These are phyloP conservation scores for Panicum miliaceum DNA, from an alignment of 176 grass and related monocot species.

Conservation along the genomic window DNA sequence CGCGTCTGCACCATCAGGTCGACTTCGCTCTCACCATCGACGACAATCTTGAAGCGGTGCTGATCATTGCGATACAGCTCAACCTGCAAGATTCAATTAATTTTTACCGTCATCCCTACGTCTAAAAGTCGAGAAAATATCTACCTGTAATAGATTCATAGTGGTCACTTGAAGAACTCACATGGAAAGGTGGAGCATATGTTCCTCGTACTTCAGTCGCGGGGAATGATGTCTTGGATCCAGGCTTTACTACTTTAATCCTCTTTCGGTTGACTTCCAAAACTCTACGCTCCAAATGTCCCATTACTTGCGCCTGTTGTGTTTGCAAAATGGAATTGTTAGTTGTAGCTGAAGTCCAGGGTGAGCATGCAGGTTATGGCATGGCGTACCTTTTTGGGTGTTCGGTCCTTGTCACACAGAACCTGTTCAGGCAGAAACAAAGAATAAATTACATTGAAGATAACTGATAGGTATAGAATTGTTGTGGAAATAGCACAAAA, in stretches of 20 bases:
- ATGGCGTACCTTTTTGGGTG: constrained; percentile 66
- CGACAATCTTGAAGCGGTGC: constrained; percentile 90
- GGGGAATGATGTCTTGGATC: constrained; percentile 92
- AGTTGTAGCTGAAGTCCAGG: constrained; percentile 8
- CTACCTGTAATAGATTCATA: not conserved
- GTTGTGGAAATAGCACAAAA: constrained; percentile 5
- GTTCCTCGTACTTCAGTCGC: constrained; percentile 78
- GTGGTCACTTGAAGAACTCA: constrained; percentile 39
- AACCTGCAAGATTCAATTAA: constrained; percentile 60
- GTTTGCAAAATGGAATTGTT: not conserved
- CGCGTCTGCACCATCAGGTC: constrained; percentile 90
- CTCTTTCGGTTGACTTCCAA: constrained; percentile 90
- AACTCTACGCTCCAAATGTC: constrained; percentile 84
- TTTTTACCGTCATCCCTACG: constrained; percentile 17
- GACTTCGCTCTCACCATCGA: constrained; percentile 72
- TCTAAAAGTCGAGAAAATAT: not conserved
- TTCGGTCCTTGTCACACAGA: constrained; percentile 84
- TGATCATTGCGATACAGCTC: constrained; percentile 84
- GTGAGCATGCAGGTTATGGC: not conserved
- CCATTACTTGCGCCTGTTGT: constrained; percentile 74
- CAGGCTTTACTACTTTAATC: constrained; percentile 96
- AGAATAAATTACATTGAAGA: not conserved
- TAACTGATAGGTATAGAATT: constrained; percentile 19
- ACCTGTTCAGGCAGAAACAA: constrained; percentile 55
- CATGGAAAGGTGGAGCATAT: constrained; percentile 90